Conservation (phyloP, 257 asterid species). For the Gentiana macrophylla region DNA sequence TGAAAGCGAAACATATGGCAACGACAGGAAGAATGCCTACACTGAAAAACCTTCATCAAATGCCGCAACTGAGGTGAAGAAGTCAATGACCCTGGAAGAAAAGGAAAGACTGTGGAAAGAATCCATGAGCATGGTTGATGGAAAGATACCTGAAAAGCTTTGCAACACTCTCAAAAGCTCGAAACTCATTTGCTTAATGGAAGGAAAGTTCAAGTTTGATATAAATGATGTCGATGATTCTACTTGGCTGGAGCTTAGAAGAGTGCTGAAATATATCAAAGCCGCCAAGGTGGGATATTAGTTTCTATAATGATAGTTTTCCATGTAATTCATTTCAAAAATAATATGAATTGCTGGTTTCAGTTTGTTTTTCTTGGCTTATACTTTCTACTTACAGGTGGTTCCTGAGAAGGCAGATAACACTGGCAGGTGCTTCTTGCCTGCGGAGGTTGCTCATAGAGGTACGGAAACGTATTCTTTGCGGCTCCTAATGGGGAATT, state of each 20-base stretch:
- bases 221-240: slow-evolving; percentile 28
- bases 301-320: neutral
- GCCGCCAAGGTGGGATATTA: slow-evolving; percentile 27
- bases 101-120: slow-evolving; percentile 31
- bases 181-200: slow-evolving; percentile 10
- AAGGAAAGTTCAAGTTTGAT: slow-evolving; percentile 13
- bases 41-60: slow-evolving; percentile 12
- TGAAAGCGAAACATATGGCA: slow-evolving; percentile 18
- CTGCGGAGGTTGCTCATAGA: slow-evolving; percentile 20
- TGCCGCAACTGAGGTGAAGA: slow-evolving; percentile 12
- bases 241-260: slow-evolving; percentile 36
- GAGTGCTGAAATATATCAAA: slow-evolving; percentile 20
- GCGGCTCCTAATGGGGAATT: slow-evolving; percentile 20
- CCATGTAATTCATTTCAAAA: too few species aligned
- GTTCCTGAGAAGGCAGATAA: slow-evolving; percentile 20
- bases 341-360: too few species aligned
- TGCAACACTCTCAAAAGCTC: slow-evolving; percentile 17
- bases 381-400: slow-evolving; percentile 25
- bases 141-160: slow-evolving; percentile 26
- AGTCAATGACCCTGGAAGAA: slow-evolving; percentile 27
- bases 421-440: slow-evolving; percentile 17
- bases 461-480: slow-evolving; percentile 34
- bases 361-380: neutral
- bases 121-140: slow-evolving; percentile 21
- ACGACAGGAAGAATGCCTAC: slow-evolving; percentile 9